A percentile compares a stretch with the other conserved stretches of the same genome.
Evolutionary conservation across 805 yeast species (phyloP).

Genomic region (Teunomyces panamensis): DNA sequence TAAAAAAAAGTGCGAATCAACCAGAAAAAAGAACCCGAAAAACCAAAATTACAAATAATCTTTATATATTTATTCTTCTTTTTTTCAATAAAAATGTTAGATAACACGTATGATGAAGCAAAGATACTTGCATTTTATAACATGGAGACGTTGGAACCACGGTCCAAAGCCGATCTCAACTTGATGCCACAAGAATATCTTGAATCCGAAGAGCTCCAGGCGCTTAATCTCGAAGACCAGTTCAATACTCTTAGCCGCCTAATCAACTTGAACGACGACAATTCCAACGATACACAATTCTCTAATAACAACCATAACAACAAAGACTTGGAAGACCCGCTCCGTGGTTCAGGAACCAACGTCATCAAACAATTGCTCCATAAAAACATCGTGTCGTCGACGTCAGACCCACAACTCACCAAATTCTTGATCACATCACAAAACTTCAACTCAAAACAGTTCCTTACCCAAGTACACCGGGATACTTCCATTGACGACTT

Average conservation of each 20-base stretch:
- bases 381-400: conserved; percentile 21
- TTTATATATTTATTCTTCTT: not conserved
- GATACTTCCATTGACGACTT: conserved; percentile 38
- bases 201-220: conserved; percentile 16
- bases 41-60: not conserved
- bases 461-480: conserved; percentile 33
- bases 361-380: conserved; percentile 24
- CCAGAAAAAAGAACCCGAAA: not conserved
- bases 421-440: conserved; percentile 36
- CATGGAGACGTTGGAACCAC: conserved; percentile 22
- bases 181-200: conserved; percentile 11
- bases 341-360: conserved; percentile 28
- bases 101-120: conserved; percentile 28
- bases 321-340: conserved; percentile 32
- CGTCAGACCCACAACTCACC: conserved; percentile 28
- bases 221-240: conserved; percentile 26
- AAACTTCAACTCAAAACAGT: conserved; percentile 33
- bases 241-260: conserved; percentile 27
- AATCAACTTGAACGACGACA: conserved; percentile 12
- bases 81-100: conserved; percentile 19
- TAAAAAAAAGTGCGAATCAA: conserved; percentile 1
- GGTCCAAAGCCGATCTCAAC: conserved; percentile 15
- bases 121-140: conserved; percentile 30
- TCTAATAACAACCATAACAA: conserved; percentile 6
- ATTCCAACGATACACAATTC: conserved; percentile 4